Evolutionary conservation across 2,329 filamentous ascomycete genomes (phyloP), one percentile per base, ranked within the genome.

Genomic region (Pseudogymnoascus sp.): DNA sequence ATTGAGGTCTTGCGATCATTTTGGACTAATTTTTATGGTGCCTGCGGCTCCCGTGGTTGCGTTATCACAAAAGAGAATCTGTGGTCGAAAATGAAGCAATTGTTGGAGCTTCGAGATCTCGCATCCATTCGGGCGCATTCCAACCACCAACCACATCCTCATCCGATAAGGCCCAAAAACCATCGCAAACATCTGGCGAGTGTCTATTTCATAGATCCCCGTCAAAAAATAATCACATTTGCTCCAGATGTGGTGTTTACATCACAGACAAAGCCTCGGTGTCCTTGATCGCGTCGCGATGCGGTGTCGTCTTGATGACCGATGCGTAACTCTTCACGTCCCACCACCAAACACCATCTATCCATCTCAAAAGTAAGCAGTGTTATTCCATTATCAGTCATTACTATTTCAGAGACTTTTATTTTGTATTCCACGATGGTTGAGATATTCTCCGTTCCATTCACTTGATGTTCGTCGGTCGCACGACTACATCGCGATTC

Each of bases 81-180:
- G 14, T 54, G 47, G n/a, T 54, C 47, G 47, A 54, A 54, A 54
- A 54, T 54, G 47, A 54, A 54, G 47, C 47, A 54, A 54, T 54
- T 54, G 47, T 54, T 54, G 47, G 2, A 54, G 47, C 47, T 20
- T 54, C 47, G 47, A 54, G 47, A 54, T 54, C 47, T 20, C 28
- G 16, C 47, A 20, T 33, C 28, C 28, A 33, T 54, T 54, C 47
- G 47, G 47, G 47, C 47, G 47, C 47, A 54, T 54, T 54, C 47
- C 16, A 11, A 54, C 1, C 47, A 33, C 47, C 47, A 33, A 35
- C 47, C 47, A 35, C 28, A 54, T 5, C 3, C 6, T 14, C 28
- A 54, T 54, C 47, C 47, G 47, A 54, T 54, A 54, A 54, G 28
- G 2, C 47, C 5, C 47, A 54, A 35, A 54, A 35, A 18, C 1